Evolutionary conservation across 2,329 filamentous ascomycete species (phyloP), one percentile per base, ranked within the genome.

Genomic region (Didymella pomorum): DNA sequence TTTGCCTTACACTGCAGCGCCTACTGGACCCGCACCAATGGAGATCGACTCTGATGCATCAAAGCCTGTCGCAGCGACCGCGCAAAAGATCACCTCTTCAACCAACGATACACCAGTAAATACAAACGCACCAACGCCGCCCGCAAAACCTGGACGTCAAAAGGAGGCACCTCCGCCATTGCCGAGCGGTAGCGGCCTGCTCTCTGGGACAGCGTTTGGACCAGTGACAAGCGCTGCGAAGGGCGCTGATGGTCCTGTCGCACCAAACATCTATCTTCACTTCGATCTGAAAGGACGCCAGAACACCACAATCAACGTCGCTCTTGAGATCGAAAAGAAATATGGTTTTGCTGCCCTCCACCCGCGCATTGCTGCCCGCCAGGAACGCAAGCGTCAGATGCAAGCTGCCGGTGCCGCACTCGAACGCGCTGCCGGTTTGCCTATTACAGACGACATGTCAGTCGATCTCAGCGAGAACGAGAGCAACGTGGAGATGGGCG

Each of bases 261-360:
- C 93, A 88, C 56, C 56, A 2, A 39, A 96, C 87, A 97, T 99
- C 62, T 86, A 96, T 52, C 84, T 99, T 18, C 88, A 90, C 54
- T 89, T 99, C 56, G 87, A 91, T 0, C 84, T 99, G 37, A 86
- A 89, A 57, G 91, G 92, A 39, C 88, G 91, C 68, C 89, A 87
- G 33, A 97, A 97, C 75, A 92, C 94, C 66, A 94, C 96, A 61
- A 87, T 99, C 79, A 98, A 98, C 76, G 97, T 98, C 65, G 93
- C 94, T 71, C 91, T 92, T 43, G 84, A 98, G 78, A 95, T 96
- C 11, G 92, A 97, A 77, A 93, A 96, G 63, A 90, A 89, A 62
- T 98, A 97, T 75, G 95, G 95, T 23, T 97, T 94, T 83, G 93
- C 96, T 61, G 95, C 94, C 0, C 83, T 98, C 33, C 93, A 98